Conservation (phyloP, 1,284 basidiomycete genomes). For the Leccinum subatratum region DNA sequence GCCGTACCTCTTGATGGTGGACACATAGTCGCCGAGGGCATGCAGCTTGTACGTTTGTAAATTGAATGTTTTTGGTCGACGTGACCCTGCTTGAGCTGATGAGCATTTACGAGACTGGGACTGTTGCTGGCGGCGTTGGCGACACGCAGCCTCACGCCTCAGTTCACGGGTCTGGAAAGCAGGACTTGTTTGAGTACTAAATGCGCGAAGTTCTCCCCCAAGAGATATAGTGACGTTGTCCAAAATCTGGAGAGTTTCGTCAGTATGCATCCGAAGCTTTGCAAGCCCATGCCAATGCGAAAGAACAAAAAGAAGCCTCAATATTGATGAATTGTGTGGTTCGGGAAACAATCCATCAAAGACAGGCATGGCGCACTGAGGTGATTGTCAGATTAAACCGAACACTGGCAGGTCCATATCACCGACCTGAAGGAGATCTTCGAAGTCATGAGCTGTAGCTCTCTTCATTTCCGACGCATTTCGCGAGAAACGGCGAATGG, state of each 20-base stretch:
- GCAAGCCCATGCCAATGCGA: not conserved
- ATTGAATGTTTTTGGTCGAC: not conserved
- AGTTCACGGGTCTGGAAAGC: not conserved
- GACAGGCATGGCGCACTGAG: not conserved
- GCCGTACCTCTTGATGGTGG: not conserved
- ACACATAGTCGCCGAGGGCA: not conserved
- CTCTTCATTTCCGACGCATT: not conserved
- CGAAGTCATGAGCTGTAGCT: not conserved
- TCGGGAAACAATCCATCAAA: not conserved
- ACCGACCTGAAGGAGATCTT: not conserved
- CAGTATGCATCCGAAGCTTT: not conserved
- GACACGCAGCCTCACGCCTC: not conserved
- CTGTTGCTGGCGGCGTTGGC: not conserved
- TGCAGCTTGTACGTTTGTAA: not conserved
- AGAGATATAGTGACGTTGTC: not conserved
- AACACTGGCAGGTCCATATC: not conserved
- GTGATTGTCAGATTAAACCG: accelerated
- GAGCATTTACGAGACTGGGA: not conserved
- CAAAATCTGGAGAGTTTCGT: not conserved
- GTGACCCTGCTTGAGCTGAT: not conserved
- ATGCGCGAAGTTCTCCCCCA: not conserved
- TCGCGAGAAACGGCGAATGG: not conserved
- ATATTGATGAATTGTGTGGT: not conserved
- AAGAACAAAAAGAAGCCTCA: not conserved
- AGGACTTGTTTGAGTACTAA: too few species aligned